These are phyloP conservation scores for Dryadomyces quercivorus DNA, from an alignment of 2,329 filamentous ascomycete genomes.

Conservation along the genomic window DNA sequence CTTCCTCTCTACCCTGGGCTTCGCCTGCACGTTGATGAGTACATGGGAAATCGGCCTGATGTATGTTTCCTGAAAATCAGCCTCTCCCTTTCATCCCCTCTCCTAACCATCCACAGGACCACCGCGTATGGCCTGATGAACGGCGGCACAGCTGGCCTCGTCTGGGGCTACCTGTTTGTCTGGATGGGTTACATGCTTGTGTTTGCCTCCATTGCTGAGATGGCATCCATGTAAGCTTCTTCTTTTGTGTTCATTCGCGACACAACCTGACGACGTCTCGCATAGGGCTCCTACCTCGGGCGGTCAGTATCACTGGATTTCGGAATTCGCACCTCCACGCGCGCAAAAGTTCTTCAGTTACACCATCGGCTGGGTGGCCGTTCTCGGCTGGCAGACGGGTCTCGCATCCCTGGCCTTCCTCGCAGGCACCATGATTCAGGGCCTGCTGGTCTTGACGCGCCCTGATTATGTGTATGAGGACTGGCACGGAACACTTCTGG, in stretches of 20 bases:
- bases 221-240: conserved; percentile 25
- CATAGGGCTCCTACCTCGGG: conserved; percentile 33
- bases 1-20: conserved; percentile 36
- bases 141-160: conserved; percentile 38
- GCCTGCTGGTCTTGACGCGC: conserved; percentile 27
- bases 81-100: not conserved
- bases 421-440: conserved; percentile 34
- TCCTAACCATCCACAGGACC: conserved; percentile 12
- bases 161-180: conserved; percentile 37
- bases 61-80: conserved; percentile 10
- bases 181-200: conserved; percentile 33
- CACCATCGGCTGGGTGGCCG: conserved; percentile 36
- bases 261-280: not conserved
- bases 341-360: conserved; percentile 43
- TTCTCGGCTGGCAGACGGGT: conserved; percentile 33
- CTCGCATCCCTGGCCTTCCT: conserved; percentile 28
- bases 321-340: conserved; percentile 34
- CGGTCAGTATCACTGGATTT: conserved; percentile 51
- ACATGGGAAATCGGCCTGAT: conserved; percentile 40
- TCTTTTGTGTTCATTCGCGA: not conserved
- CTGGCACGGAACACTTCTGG: conserved; percentile 37
- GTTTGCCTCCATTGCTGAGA: conserved; percentile 27
- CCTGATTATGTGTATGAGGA: conserved; percentile 24
- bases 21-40: conserved; percentile 38
- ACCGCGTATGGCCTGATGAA: conserved; percentile 28